A percentile compares a stretch with the other conserved stretches of the same genome.
phyloP scores from a whole-genome alignment of 257 asterid species.

The Scutellaria baicalensis region DNA sequence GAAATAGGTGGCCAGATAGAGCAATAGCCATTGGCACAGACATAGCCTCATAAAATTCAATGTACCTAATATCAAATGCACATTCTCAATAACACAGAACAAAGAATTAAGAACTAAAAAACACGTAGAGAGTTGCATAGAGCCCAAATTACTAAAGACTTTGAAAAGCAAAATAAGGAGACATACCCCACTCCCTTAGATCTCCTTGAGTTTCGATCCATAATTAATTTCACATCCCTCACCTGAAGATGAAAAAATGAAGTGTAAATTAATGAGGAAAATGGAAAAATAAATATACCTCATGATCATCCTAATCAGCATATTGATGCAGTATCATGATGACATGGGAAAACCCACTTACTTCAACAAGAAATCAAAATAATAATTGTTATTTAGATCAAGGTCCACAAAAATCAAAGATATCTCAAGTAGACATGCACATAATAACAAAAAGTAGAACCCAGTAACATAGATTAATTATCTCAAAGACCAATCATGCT shows the following conservation, averaged over 20 bases:
- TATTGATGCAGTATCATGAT: not conserved
- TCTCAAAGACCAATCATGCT: not conserved
- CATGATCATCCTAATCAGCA: not conserved
- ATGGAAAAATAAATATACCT: not conserved
- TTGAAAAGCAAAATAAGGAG: not conserved
- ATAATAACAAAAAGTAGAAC: not conserved
- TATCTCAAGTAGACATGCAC: not conserved
- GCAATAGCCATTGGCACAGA: conserved; percentile 99
- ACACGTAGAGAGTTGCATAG: not conserved
- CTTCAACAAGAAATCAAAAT: not conserved
- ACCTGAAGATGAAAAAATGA: conserved; percentile 43
- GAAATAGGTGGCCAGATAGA: conserved; percentile 79
- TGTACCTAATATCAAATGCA: conserved; percentile 53
- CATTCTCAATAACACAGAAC: not conserved
- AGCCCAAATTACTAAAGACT: not conserved
- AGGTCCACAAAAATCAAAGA: not conserved
- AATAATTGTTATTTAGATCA: too few relatives aligned
- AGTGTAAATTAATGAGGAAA: not conserved
- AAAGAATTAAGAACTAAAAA: not conserved
- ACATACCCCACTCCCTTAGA: conserved; percentile 99
- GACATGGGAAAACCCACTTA: not conserved
- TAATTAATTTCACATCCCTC: conserved; percentile 90
- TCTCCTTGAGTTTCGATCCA: conserved; percentile 96
- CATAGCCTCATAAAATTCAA: conserved; percentile 94
- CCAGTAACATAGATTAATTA: not conserved